phyloP scores from a whole-genome alignment of 179 eudicot species.

The Heliamphora ciliata region DNA sequence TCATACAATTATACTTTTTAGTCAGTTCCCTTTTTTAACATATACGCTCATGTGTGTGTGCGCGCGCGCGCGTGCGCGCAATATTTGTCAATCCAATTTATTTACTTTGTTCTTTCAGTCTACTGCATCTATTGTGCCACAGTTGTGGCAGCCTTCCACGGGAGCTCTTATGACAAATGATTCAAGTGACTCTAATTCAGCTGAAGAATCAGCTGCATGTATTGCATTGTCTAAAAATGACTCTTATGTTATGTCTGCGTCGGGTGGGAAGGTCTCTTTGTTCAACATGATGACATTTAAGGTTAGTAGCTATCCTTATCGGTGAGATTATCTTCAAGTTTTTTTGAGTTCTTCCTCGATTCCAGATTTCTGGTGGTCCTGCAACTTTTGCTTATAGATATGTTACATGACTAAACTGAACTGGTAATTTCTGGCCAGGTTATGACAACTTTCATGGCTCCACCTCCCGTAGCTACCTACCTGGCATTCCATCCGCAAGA shows the following conservation, averaged over 20 bases:
- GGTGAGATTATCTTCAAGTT: neutral
- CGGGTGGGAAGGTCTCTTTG: slow-evolving; percentile 51
- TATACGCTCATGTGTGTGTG: too few relatives aligned
- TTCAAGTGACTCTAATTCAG: slow-evolving; percentile 32
- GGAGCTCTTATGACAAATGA: slow-evolving; percentile 50
- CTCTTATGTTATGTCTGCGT: slow-evolving; percentile 58
- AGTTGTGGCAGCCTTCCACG: slow-evolving; percentile 49
- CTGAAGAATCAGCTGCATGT: slow-evolving; percentile 45
- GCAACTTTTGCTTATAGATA: neutral
- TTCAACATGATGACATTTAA: slow-evolving; percentile 64
- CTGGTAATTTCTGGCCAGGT: slow-evolving; percentile 30
- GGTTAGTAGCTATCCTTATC: slow-evolving; percentile 21
- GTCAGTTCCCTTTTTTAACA: neutral
- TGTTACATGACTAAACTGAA: neutral
- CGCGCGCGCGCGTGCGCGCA: too few relatives aligned
- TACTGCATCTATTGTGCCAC: slow-evolving; percentile 42
- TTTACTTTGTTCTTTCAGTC: slow-evolving; percentile 27
- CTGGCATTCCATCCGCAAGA: slow-evolving; percentile 57
- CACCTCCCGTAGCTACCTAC: slow-evolving; percentile 55
- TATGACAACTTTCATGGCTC: slow-evolving; percentile 62
- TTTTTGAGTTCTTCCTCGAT: neutral
- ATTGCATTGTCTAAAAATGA: slow-evolving; percentile 56
- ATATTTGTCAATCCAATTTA: too few relatives aligned
- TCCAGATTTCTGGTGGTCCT: neutral
- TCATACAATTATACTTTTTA: neutral